Evolutionary conservation across 495 filamentous ascomycete genomes (phyloP).

Genomic region (Umbilicaria muhlenbergii): DNA sequence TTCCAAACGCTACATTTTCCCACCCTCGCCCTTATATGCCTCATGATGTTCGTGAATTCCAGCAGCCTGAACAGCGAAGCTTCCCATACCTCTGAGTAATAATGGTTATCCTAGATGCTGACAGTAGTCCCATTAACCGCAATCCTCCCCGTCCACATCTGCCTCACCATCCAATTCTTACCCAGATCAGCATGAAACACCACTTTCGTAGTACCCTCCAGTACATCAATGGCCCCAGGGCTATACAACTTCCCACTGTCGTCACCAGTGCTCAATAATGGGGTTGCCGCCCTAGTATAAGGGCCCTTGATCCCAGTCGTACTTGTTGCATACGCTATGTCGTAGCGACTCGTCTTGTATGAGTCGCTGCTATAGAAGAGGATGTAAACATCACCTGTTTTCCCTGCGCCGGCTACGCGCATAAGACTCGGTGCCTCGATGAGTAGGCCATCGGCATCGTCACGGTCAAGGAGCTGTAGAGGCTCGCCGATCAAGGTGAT

Average conservation of each 20-base stretch:
- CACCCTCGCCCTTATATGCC: too few species aligned
- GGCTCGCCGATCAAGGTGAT: conserved; percentile 33
- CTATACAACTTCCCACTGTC: conserved; percentile 21
- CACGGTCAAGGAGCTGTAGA: conserved; percentile 38
- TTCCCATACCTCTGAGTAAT: too few species aligned
- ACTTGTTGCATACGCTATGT: conserved; percentile 33
- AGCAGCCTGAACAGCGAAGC: too few species aligned
- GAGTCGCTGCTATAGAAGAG: conserved; percentile 48
- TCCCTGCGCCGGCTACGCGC: conserved; percentile 24
- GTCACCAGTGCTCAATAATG: conserved; percentile 27
- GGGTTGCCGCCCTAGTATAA: conserved; percentile 21
- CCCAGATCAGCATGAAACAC: conserved; percentile 30
- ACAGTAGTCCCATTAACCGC: conserved; percentile 16
- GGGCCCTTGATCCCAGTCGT: conserved; percentile 25
- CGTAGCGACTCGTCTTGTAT: conserved; percentile 34
- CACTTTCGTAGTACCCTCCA: conserved; percentile 22
- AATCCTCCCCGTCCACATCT: conserved; percentile 24
- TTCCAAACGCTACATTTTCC: too few species aligned
- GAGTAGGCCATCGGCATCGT: conserved; percentile 37
- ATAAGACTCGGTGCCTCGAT: conserved; percentile 46
- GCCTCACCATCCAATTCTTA: conserved; percentile 20
- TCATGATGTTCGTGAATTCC: too few species aligned
- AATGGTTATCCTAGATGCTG: neutral
- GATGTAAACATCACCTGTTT: conserved; percentile 25
- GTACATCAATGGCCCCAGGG: conserved; percentile 32